phyloP scores from a whole-genome alignment of 106 monocot species.

The Apostasia shenzhenica region DNA sequence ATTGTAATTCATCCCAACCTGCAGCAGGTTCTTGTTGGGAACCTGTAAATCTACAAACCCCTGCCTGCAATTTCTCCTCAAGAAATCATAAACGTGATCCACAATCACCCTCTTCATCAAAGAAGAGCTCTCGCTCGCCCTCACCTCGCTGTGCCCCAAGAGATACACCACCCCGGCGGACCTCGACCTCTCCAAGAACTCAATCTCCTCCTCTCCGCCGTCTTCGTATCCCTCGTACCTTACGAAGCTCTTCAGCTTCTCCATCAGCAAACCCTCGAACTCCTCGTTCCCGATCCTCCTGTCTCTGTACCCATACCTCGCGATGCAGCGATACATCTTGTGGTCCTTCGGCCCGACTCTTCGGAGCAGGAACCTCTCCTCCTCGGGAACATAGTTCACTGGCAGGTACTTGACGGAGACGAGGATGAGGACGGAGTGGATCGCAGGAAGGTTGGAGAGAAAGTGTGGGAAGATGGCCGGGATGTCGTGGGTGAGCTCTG shows the following conservation, averaged over 20 bases:
- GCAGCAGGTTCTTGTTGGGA: conserved; percentile 46
- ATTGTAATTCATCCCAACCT: conserved; percentile 38
- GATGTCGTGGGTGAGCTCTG: conserved; percentile 56
- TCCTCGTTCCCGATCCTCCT: conserved; percentile 10
- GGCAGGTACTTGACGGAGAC: conserved; percentile 54
- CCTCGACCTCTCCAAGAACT: conserved; percentile 24
- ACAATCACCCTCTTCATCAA: conserved; percentile 43
- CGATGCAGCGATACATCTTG: conserved; percentile 24
- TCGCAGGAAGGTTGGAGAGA: conserved; percentile 53
- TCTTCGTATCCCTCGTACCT: conserved; percentile 3
- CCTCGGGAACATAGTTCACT: conserved; percentile 22
- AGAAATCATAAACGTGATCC: conserved; percentile 38
- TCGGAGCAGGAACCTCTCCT: conserved; percentile 28
- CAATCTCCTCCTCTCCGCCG: conserved; percentile 27
- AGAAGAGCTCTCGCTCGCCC: conserved; percentile 36
- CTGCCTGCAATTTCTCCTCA: conserved; percentile 50
- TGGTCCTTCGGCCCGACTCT: conserved; percentile 10
- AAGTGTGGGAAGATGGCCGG: conserved; percentile 70
- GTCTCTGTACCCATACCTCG: conserved; percentile 57
- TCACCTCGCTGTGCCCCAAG: conserved; percentile 38
- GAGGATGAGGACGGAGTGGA: conserved; percentile 48
- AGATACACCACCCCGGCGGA: conserved; percentile 35
- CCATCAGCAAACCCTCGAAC: conserved; percentile 35
- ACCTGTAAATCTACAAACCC: conserved; percentile 39
- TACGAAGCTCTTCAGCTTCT: conserved; percentile 35